Base-by-base conservation (phyloP, 306 rosid genomes). In the Inga leiocalycina region DNA sequence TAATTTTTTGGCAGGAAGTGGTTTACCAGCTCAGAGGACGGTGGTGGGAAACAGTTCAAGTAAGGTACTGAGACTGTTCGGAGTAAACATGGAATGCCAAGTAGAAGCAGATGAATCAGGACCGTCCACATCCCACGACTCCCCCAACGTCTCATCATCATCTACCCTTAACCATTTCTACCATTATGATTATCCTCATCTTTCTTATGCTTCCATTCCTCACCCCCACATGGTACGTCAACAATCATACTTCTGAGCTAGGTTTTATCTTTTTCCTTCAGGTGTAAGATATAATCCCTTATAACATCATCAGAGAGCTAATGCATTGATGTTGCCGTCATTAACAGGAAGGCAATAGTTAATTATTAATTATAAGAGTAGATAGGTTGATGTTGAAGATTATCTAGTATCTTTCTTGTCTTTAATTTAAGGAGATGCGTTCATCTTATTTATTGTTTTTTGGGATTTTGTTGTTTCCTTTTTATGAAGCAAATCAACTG, bases 71-170 rank as follows among this genome's bases (percentile, higher is more conserved):
- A 91, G 99, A 93, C 85, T 97, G 44, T 97, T 97, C 79, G 99
- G 99, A 13, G 99, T 97, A 79, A 89, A 97, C 93, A 77, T 97
- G 92, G 97, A 92, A 85, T 96, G 94, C 89, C 97, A 92, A 86
- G 75, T 87, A 48, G 82, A 83, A 37, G 8, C 17, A 48, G 35
- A 79, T 48, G 82, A 85, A 81, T 88, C 94, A 1, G 88, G 88
- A 82, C 88, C 89, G 49, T 89, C 86, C 14, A 79, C 85, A 19
- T 87, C 89, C 6, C 82, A 81, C 39, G 80, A 80, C 69, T 85
- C 93, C 7, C 83, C 82, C 67, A 30, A 65, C 43, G 43, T 65
- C 43, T 11, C 87, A 74, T 82, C 92, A 24, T 80, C 92, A 57
- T 71, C 84, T 37, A 79, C 83, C 61, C 84, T 57, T 66, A 89